These are phyloP conservation scores for Claviceps digitariae DNA, from an alignment of 2,329 filamentous ascomycete genomes.

Conservation along the genomic window DNA sequence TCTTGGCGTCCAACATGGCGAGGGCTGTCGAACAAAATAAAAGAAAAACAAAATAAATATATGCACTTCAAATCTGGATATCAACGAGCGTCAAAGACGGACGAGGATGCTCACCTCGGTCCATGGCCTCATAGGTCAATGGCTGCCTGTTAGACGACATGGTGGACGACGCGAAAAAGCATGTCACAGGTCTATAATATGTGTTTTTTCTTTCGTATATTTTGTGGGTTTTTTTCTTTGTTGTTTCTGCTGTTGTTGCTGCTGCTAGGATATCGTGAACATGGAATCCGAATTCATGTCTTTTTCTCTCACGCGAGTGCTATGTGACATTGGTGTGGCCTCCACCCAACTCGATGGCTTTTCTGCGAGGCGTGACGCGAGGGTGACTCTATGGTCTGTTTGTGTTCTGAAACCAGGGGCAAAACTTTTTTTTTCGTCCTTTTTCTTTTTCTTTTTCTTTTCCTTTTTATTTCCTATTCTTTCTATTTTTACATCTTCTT, in stretches of 20 bases:
- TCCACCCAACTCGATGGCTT: too few species aligned
- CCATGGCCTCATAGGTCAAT: background rate
- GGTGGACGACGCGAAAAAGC: background rate
- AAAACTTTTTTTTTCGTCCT: background rate
- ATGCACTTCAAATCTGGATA: background rate
- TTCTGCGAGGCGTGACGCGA: too few species aligned
- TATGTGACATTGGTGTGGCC: too few species aligned
- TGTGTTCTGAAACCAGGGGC: too few species aligned
- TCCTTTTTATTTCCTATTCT: background rate
- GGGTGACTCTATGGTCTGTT: too few species aligned
- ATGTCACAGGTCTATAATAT: background rate
- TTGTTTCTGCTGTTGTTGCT: background rate
- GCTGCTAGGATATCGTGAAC: background rate
- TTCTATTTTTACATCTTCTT: background rate
- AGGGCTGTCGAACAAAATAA: constrained; percentile 7
- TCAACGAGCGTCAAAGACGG: background rate
- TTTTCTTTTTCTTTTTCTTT: background rate
- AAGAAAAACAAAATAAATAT: background rate
- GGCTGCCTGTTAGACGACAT: constrained; percentile 1
- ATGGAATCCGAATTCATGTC: too few species aligned
- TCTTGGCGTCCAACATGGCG: constrained; percentile 10
- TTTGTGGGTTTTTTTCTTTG: background rate
- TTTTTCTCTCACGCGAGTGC: too few species aligned
- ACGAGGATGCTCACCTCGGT: background rate
- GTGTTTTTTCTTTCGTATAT: too few species aligned